Evolutionary conservation across 768 basidiomycete genomes (phyloP).

Genomic region (Leucosporidium creatinivorum): DNA sequence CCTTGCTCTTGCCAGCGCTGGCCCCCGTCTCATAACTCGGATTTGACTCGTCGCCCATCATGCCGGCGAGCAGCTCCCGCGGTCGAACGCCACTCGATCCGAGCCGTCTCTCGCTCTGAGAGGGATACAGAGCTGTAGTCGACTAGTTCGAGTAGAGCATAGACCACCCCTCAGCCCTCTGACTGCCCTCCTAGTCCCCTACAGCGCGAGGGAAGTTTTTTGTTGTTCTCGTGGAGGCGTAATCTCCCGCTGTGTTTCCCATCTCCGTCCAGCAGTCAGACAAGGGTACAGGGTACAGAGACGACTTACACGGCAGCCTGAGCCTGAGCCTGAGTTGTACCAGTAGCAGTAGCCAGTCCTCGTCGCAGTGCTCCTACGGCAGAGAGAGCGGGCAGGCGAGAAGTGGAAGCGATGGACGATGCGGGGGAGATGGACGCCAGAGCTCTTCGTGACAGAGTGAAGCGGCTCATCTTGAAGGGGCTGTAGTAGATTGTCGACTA

Average conservation of each 20-base stretch:
- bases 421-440: neutral
- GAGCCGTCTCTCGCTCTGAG: neutral
- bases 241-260: no score
- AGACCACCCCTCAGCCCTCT: no score
- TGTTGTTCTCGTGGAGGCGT: neutral
- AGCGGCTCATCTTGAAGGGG: neutral
- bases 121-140: neutral
- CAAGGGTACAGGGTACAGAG: no score
- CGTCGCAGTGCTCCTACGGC: neutral
- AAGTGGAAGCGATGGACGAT: neutral
- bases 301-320: conserved; percentile 1
- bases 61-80: neutral
- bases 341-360: neutral
- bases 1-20: no score
- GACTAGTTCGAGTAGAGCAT: no score
- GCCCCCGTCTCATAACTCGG: neutral
- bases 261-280: no score
- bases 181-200: neutral
- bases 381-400: neutral
- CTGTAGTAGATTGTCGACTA: neutral
- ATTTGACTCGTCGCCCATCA: neutral
- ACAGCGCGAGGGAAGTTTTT: neutral
- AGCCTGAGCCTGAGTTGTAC: neutral
- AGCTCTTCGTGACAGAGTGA: neutral
- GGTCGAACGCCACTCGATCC: neutral